Percentiles rank a stretch among this genome's conserved stretches.
phyloP scores from a whole-genome alignment of 768 basidiomycete genomes.

The Brasilioporus rufonigricans region DNA sequence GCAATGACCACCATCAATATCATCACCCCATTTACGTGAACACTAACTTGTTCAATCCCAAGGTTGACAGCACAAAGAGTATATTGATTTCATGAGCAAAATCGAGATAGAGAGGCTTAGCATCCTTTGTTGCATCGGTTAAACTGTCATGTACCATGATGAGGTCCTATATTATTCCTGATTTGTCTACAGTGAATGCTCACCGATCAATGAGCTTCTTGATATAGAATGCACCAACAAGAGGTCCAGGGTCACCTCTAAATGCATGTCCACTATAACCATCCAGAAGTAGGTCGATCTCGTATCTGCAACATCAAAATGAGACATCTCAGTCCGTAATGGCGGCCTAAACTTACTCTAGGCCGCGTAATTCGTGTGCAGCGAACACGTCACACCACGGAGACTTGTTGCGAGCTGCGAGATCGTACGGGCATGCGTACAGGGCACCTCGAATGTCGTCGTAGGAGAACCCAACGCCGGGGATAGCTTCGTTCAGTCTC shows the following conservation, averaged over 20 bases:
- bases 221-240: no score
- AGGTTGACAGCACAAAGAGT: conserved; percentile 35
- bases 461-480: conserved; percentile 30
- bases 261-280: conserved; percentile 32
- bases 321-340: not conserved
- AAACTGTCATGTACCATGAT: no score
- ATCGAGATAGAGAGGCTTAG: no score
- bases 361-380: conserved; percentile 29
- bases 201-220: no score
- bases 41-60: conserved; percentile 36
- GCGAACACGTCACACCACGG: conserved; percentile 44
- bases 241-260: conserved; percentile 29
- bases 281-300: conserved; percentile 36
- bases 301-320: conserved; percentile 27
- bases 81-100: conserved; percentile 39
- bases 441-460: conserved; percentile 38
- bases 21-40: not conserved
- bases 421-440: conserved; percentile 42
- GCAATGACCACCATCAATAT: not conserved
- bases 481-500: conserved; percentile 35
- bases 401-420: conserved; percentile 33
- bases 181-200: not conserved
- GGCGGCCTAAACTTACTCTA: conserved; percentile 32
- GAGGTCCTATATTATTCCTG: not conserved
- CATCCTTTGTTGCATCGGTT: no score